Conservation (phyloP, 257 asterid genomes). For the Plectranthus barbatus region DNA sequence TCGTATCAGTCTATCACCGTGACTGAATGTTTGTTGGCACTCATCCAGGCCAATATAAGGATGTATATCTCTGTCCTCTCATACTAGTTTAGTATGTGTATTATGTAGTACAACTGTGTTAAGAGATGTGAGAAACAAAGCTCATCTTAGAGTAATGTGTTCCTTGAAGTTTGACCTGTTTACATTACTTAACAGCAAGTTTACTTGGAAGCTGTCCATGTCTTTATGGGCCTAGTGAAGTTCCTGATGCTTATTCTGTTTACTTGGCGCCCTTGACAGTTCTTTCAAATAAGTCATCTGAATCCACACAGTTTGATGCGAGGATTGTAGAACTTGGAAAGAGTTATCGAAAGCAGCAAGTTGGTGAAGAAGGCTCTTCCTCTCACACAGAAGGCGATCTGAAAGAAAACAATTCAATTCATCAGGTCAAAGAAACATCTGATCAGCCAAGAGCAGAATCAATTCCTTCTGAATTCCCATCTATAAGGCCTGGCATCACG, state of each 20-base stretch:
- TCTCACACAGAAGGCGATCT: slow-evolving; percentile 40
- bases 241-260: slow-evolving; percentile 9
- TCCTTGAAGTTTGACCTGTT: not conserved
- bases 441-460: slow-evolving; percentile 47
- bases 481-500: slow-evolving; percentile 81
- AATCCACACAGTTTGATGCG: slow-evolving; percentile 47
- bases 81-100: not conserved
- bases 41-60: not conserved
- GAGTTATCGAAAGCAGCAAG: slow-evolving; percentile 48
- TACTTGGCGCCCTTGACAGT: slow-evolving; percentile 23
- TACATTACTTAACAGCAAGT: not conserved
- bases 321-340: slow-evolving; percentile 45
- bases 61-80: not conserved
- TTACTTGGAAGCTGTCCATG: not conserved
- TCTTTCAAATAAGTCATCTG: slow-evolving; percentile 40
- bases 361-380: slow-evolving; percentile 50
- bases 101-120: not conserved
- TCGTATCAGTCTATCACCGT: not conserved
- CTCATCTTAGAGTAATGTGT: not conserved
- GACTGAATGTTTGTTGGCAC: not conserved
- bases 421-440: slow-evolving; percentile 37
- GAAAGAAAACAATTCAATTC: slow-evolving; percentile 31
- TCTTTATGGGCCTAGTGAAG: slow-evolving; percentile 1
- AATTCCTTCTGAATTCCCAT: slow-evolving; percentile 56
- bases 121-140: not conserved